Evolutionary conservation across 805 yeast genomes (phyloP), one percentile per base, ranked within the genome.

Genomic region (Candida corydali): DNA sequence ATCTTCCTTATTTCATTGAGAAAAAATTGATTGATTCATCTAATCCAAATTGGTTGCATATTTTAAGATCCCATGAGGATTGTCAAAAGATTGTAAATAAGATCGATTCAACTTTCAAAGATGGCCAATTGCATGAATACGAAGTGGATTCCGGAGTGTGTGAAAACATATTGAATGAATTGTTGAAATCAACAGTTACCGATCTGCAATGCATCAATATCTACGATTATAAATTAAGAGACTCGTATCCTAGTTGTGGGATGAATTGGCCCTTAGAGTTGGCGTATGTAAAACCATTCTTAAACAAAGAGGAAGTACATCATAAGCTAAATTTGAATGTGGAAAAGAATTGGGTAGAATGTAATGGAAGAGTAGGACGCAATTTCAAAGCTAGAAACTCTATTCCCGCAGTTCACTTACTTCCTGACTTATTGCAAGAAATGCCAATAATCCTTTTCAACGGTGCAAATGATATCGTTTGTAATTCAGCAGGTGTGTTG

Each of bases 401-500:
- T 0, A 53, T 56, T 24, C 87, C 91, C 2, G 61, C 95, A 0
- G 68, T 84, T 26, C 67, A 70, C 14, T 58, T 87, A 29, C 57
- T 93, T n/a, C 91, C 95, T 0, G 66, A 59, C 0, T 50, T 93
- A 17, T 62, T 89, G 28, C 66, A 69, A 30, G 55, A 76, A 29
- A 56, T 78, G 12, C 82, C 83, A 10, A 65, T 93, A 10, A 57
- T 86, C 50, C 63, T 93, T 37, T 87, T 87, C 63, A 82, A 83
- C 50, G 98, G 98, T 29, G 87, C 84, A 46, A 76, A 80, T 47
- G 98, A 93, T 59, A 72, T 86, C 30, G 84, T 93, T 38, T 93
- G 98, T 63, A 93, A 93, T 53, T 75, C 78, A 50, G 48, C 72
- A 28, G 95, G 97, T 16, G 79, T 86, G 2, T 82, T 83, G 47